Evolutionary conservation across 148 eudicot species (phyloP).

Genomic region (Fallopia convolvulus): DNA sequence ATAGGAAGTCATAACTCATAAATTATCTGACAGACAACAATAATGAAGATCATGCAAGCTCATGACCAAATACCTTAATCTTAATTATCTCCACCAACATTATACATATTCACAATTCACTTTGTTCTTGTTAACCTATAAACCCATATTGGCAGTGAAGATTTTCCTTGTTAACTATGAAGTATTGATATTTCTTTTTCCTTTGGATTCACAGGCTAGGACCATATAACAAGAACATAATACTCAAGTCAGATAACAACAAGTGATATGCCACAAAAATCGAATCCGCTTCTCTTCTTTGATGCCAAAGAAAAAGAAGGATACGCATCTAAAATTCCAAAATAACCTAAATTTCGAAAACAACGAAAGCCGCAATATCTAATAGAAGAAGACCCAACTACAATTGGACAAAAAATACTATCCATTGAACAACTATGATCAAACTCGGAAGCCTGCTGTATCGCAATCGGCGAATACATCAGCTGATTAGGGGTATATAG

Average conservation of each 20-base stretch:
- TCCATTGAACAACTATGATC: not conserved
- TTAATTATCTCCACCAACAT: not conserved
- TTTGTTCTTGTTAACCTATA: not conserved
- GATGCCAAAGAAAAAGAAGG: not conserved
- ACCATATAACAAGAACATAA: not conserved
- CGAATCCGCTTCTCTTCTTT: not conserved
- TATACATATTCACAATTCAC: not conserved
- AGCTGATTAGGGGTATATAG: no score
- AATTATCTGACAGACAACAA: not conserved
- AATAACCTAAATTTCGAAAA: not conserved
- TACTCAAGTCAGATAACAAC: not conserved
- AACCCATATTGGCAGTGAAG: not conserved
- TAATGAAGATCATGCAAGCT: not conserved
- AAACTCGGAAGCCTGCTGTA: not conserved
- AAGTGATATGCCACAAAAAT: not conserved
- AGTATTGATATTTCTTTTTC: not conserved
- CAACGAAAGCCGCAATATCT: not conserved
- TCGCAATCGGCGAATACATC: not conserved
- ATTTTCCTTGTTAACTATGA: not conserved
- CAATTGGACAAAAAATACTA: not conserved
- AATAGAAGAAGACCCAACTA: not conserved
- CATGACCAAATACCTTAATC: not conserved
- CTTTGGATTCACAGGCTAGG: not conserved
- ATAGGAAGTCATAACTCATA: not conserved
- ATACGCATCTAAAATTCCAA: not conserved